Base-by-base conservation (phyloP, 352 stramenopile species). In the Pythium apleroticum region DNA sequence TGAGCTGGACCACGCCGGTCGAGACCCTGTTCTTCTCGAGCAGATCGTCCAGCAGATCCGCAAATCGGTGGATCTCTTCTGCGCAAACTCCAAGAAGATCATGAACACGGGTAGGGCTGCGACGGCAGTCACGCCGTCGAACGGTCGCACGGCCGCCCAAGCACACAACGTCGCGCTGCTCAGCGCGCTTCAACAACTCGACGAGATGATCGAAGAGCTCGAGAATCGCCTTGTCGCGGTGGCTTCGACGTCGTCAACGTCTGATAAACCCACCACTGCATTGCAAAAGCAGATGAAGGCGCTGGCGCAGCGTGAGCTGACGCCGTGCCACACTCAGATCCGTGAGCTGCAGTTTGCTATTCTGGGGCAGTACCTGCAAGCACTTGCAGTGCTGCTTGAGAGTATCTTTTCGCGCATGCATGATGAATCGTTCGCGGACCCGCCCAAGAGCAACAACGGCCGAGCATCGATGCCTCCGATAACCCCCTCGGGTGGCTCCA, bases 401-500 rank as follows among this genome's bases (percentile, higher is more conserved):
- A 53, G 52, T 9, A 81, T 92, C 52, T 77, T 95, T 14, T 73
- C 84, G 1, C 89, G 89, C 33, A 96, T 96, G 87, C 87, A 96
- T 63, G 76, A 90, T 17, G 87, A 96, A 55, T 93, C 83, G 8
- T 95, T 93, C 59, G 85, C 74, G 10, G 73, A 91, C 62, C 65
- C 24, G 1, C 39, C 57, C 50, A 66, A 75, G 65, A 56, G 35
- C 60, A 49, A 33, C 31, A 57, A 60, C 24, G 24, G 22, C 8
- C 15, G 60, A 56, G 14, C 27, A 17, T 43, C 48, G 19, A 17
- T 41, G 35, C 35, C 55, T 28, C 17, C 24, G 15, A 54, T 73
- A 14, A 62, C 57, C 4, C 50, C 54, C 20, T 78, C 68, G 25
- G 75, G 64, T 46, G 80, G 80, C 4, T 91, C 87, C 5, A 80